These are phyloP conservation scores for Antarctomyces pellizariae DNA, from an alignment of 495 filamentous ascomycete genomes.

Conservation along the genomic window DNA sequence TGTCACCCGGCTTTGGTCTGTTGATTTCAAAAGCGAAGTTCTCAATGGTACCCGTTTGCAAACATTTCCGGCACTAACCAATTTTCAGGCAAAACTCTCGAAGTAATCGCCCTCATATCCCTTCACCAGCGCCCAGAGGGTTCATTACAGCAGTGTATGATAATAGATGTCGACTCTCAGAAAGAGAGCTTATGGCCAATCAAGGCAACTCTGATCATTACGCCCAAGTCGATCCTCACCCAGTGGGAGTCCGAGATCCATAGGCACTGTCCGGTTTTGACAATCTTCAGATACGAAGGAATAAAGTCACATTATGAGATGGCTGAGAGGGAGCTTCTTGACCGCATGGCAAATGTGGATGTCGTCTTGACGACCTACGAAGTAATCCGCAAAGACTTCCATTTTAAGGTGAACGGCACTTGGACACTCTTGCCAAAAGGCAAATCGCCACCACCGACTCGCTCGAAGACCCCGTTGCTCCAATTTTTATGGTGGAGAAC, in stretches of 20 bases:
- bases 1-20: too few species aligned
- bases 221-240: slow-evolving; percentile 52
- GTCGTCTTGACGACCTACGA: slow-evolving; percentile 76
- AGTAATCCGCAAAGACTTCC: too few species aligned
- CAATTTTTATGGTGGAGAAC: slow-evolving; percentile 71
- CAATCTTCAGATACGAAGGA: slow-evolving; percentile 19
- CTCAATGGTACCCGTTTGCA: too few species aligned
- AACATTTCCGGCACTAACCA: too few species aligned
- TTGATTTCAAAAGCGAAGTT: too few species aligned
- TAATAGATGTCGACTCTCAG: slow-evolving; percentile 12
- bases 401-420: too few species aligned
- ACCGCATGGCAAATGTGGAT: slow-evolving; percentile 33
- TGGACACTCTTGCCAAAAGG: too few species aligned
- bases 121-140: slow-evolving; percentile 25
- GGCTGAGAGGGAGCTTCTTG: slow-evolving; percentile 21
- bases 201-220: slow-evolving; percentile 64
- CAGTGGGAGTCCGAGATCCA: slow-evolving; percentile 74
- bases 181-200: slow-evolving; percentile 19
- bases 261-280: slow-evolving; percentile 22
- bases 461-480: slow-evolving; percentile 49
- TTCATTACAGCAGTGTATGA: slow-evolving; percentile 3
- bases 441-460: too few species aligned
- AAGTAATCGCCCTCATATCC: slow-evolving; percentile 56
- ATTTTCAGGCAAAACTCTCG: slow-evolving; percentile 92
- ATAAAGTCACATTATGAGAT: slow-evolving; percentile 9